Conservation (phyloP, 345 rosid species). For the Microcos paniculata region DNA sequence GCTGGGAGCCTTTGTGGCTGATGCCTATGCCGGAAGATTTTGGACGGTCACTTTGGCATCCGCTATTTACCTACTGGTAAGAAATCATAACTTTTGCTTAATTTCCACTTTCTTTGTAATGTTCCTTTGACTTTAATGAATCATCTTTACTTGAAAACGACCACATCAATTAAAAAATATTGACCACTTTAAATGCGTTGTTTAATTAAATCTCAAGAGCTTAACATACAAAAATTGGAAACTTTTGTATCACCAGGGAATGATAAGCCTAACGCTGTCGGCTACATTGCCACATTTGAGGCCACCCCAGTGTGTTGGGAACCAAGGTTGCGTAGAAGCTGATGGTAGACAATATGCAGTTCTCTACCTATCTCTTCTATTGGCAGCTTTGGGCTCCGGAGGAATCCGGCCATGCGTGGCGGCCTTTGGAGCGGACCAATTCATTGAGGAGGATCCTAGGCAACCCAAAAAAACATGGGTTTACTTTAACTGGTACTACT, state of each 20-base stretch:
- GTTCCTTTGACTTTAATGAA: too few relatives aligned
- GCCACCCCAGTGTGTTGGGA: slow-evolving; percentile 49
- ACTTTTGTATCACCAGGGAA: slow-evolving; percentile 39
- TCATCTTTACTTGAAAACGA: too few relatives aligned
- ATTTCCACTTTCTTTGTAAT: too few relatives aligned
- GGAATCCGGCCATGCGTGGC: slow-evolving; percentile 63
- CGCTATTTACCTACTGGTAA: slow-evolving; percentile 44
- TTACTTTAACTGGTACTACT: slow-evolving; percentile 74
- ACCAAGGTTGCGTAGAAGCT: slow-evolving; percentile 44
- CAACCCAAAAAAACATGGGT: slow-evolving; percentile 35
- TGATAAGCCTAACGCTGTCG: slow-evolving; percentile 48
- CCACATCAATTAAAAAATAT: too few relatives aligned
- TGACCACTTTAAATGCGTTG: too few relatives aligned
- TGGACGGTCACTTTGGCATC: slow-evolving; percentile 49
- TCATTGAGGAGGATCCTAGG: slow-evolving; percentile 39
- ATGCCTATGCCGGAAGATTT: slow-evolving; percentile 49
- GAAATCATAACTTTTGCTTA: too few relatives aligned
- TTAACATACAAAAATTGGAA: too few relatives aligned
- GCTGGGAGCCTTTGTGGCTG: slow-evolving; percentile 57
- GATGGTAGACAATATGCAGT: slow-evolving; percentile 35
- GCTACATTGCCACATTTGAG: slow-evolving; percentile 45
- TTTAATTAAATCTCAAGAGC: not conserved
- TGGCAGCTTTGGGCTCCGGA: slow-evolving; percentile 52
- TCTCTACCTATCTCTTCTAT: slow-evolving; percentile 41
- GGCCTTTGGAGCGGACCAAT: slow-evolving; percentile 60